A percentile compares a stretch with the other conserved stretches of the same genome.
Conservation (phyloP, 345 rosid genomes). For the Triadica sebifera region DNA sequence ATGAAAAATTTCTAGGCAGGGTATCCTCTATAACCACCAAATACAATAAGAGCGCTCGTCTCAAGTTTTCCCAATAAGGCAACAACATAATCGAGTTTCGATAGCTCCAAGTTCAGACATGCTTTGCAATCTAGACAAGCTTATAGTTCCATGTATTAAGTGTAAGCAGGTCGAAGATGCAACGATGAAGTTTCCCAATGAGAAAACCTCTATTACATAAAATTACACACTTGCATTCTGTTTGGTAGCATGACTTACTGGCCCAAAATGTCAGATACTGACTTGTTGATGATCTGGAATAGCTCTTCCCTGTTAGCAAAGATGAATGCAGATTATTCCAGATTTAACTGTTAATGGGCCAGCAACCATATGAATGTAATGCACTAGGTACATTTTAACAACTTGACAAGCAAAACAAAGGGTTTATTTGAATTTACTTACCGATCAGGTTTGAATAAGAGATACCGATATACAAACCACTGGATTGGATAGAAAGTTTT, state of each 20-base stretch:
- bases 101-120: no score
- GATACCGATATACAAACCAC: constrained; percentile 94
- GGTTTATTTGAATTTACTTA: constrained; percentile 27
- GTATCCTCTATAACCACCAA: no score
- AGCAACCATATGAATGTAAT: neutral
- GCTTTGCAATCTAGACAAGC: no score
- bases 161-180: no score
- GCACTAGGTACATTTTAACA: neutral
- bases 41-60: no score
- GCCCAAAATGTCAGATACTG: constrained; percentile 60
- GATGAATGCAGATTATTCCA: constrained; percentile 3
- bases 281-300: constrained; percentile 54
- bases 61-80: no score
- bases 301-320: constrained; percentile 64
- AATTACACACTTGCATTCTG: neutral
- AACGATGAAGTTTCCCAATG: neutral
- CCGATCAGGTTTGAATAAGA: constrained; percentile 88
- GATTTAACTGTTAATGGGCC: neutral
- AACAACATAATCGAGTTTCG: no score
- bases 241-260: constrained; percentile 37
- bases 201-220: neutral
- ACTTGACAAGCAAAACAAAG: constrained; percentile 6
- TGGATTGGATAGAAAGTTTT: constrained; percentile 31
- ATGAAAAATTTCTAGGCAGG: no score
- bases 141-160: no score